phyloP scores from a whole-genome alignment of 371 early-diverging fungal species.

The Lichtheimia ramosa region DNA sequence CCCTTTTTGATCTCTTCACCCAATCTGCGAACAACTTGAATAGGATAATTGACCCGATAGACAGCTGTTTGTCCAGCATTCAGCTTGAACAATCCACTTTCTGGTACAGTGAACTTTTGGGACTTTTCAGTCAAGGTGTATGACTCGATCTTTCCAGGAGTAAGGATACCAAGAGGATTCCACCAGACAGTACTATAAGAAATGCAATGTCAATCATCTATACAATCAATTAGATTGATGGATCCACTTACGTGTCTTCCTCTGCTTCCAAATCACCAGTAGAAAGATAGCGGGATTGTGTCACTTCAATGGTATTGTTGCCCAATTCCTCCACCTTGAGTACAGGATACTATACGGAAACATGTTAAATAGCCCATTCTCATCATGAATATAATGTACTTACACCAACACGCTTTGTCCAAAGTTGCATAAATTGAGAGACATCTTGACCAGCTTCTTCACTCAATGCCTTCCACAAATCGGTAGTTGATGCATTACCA shows the following conservation, averaged over 20 bases:
- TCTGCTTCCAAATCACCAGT: constrained; percentile 67
- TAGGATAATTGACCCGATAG: constrained; percentile 74
- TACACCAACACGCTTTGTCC: constrained; percentile 84
- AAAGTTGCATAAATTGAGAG: constrained; percentile 72
- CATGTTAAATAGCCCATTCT: not conserved
- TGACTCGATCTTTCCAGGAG: constrained; percentile 27
- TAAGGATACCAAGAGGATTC: constrained; percentile 61
- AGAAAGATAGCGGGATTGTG: constrained; percentile 77
- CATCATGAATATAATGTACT: constrained; percentile 15
- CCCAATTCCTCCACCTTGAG: constrained; percentile 56
- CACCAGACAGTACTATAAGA: constrained; percentile 44
- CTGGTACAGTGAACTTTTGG: constrained; percentile 40
- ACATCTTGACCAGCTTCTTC: constrained; percentile 73
- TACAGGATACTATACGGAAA: constrained; percentile 64
- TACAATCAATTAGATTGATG: constrained; percentile 41
- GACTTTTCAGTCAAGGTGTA: constrained; percentile 49
- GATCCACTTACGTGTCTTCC: constrained; percentile 52
- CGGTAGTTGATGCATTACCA: constrained; percentile 79
- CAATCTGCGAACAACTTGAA: constrained; percentile 51
- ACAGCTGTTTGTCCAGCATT: constrained; percentile 61
- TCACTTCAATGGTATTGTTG: constrained; percentile 54
- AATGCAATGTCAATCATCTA: not conserved
- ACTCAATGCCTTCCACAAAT: constrained; percentile 83
- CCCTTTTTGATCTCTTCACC: constrained; percentile 56
- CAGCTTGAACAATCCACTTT: constrained; percentile 51